Percentiles rank a stretch among this genome's conserved stretches.
Evolutionary conservation across 176 grass and related monocot species (phyloP).

Genomic region (Canna indica): DNA sequence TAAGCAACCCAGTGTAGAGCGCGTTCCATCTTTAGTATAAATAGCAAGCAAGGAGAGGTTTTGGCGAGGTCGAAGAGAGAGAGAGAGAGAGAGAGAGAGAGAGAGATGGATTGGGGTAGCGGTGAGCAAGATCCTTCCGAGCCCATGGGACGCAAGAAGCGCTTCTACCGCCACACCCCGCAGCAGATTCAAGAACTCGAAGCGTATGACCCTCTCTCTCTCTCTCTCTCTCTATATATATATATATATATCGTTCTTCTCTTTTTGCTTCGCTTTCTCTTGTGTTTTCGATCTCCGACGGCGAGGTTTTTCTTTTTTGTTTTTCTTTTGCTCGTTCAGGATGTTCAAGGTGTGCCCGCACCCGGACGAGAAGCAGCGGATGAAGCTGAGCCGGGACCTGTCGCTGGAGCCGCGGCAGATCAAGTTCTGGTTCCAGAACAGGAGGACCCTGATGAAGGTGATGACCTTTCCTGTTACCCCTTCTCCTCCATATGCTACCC

Average conservation of each 20-base stretch:
- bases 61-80: neutral
- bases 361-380: constrained; percentile 90
- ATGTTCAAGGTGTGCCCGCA: constrained; percentile 87
- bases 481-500: neutral
- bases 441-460: constrained; percentile 98
- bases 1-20: neutral
- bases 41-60: neutral
- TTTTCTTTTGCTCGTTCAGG: constrained; percentile 26
- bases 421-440: constrained; percentile 99
- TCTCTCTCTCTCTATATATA: neutral
- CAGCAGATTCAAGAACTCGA: constrained; percentile 97
- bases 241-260: too few relatives aligned
- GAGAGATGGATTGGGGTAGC: constrained; percentile 61
- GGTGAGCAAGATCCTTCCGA: constrained; percentile 55
- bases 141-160: constrained; percentile 44
- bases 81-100: neutral
- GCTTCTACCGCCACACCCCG: constrained; percentile 90
- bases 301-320: neutral
- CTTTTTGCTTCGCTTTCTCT: neutral
- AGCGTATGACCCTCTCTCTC: constrained; percentile 35
- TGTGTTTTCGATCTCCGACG: neutral
- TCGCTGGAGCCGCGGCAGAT: constrained; percentile 81
- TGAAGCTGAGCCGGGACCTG: constrained; percentile 69
- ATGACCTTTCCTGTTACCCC: neutral
- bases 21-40: neutral